Conservation (phyloP, 805 yeast genomes). For the Priceomyces carsonii region DNA sequence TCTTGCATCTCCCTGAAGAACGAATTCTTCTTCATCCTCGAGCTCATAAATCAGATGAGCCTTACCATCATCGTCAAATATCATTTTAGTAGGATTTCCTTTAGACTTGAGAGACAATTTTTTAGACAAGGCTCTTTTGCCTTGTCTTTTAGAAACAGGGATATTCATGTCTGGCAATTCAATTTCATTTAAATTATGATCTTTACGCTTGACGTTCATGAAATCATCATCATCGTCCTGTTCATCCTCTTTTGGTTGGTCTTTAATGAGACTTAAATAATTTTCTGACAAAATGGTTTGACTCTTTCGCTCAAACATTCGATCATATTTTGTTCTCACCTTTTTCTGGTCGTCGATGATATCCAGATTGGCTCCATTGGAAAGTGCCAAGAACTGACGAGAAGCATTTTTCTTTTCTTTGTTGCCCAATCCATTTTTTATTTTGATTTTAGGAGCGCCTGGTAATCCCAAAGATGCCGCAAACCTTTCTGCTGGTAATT, state of each 20-base stretch:
- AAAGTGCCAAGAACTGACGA: slow-evolving; percentile 60
- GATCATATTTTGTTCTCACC: slow-evolving; percentile 85
- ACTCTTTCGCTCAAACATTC: slow-evolving; percentile 93
- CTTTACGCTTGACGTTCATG: slow-evolving; percentile 74
- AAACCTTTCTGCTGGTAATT: slow-evolving; percentile 76
- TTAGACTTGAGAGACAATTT: slow-evolving; percentile 63
- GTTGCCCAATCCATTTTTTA: slow-evolving; percentile 52
- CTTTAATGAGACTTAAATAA: slow-evolving; percentile 70
- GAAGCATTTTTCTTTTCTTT: slow-evolving; percentile 83
- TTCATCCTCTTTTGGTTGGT: slow-evolving; percentile 24
- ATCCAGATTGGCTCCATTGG: slow-evolving; percentile 61
- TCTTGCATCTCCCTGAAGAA: slow-evolving; percentile 66
- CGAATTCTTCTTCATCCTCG: slow-evolving; percentile 86
- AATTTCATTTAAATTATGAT: slow-evolving; percentile 66
- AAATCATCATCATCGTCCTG: slow-evolving; percentile 67
- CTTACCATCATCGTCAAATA: slow-evolving; percentile 91
- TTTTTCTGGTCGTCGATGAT: slow-evolving; percentile 37
- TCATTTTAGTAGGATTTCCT: slow-evolving; percentile 74
- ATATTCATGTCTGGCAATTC: slow-evolving; percentile 61
- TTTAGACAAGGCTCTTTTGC: slow-evolving; percentile 84
- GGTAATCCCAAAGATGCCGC: slow-evolving; percentile 92
- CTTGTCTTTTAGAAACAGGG: slow-evolving; percentile 80
- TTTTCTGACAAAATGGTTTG: slow-evolving; percentile 91
- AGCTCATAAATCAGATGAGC: slow-evolving; percentile 92
- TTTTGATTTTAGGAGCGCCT: slow-evolving; percentile 91